Evolutionary conservation across 1,284 basidiomycete genomes (phyloP).

Genomic region (Nidula niveotomentosa): DNA sequence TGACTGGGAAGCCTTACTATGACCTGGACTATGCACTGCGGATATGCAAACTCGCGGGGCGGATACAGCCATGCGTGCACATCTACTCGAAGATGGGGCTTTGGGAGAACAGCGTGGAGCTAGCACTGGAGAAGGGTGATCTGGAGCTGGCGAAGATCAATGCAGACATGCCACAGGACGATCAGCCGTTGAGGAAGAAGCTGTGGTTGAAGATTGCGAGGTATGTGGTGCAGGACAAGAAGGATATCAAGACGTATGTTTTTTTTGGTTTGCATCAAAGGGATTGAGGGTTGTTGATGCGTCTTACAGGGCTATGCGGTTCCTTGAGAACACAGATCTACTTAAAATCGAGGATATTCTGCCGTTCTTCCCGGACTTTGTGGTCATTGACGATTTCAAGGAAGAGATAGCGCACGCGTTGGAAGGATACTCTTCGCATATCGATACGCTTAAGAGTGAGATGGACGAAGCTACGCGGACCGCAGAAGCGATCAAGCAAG

Average conservation of each 20-base stretch:
- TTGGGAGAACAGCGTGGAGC: slow-evolving; percentile 94
- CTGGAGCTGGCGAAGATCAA: slow-evolving; percentile 92
- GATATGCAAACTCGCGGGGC: slow-evolving; percentile 80
- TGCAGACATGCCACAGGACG: slow-evolving; percentile 92
- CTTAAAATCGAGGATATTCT: slow-evolving; percentile 99
- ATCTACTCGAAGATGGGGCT: slow-evolving; percentile 99
- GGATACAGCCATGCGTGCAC: slow-evolving; percentile 91
- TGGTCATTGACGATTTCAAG: slow-evolving; percentile 99
- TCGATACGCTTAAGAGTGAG: slow-evolving; percentile 87
- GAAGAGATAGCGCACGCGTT: slow-evolving; percentile 97
- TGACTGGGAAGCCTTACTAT: slow-evolving; percentile 89
- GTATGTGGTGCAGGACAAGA: slow-evolving; percentile 96
- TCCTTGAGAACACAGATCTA: slow-evolving; percentile 91
- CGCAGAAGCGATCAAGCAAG: slow-evolving; percentile 92
- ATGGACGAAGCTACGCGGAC: slow-evolving; percentile 96
- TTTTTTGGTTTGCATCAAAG: background rate
- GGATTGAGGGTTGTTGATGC: slow-evolving; percentile 8
- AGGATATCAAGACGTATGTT: slow-evolving; percentile 93
- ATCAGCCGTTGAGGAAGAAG: slow-evolving; percentile 86
- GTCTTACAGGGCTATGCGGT: slow-evolving; percentile 84
- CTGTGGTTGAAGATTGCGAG: slow-evolving; percentile 98
- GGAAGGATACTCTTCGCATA: slow-evolving; percentile 92
- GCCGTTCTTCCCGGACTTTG: slow-evolving; percentile 99
- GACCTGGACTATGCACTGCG: slow-evolving; percentile 97
- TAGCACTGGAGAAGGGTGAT: slow-evolving; percentile 93